Base-by-base conservation (phyloP, 2,329 filamentous ascomycete genomes). In the Fusarium sp. region DNA sequence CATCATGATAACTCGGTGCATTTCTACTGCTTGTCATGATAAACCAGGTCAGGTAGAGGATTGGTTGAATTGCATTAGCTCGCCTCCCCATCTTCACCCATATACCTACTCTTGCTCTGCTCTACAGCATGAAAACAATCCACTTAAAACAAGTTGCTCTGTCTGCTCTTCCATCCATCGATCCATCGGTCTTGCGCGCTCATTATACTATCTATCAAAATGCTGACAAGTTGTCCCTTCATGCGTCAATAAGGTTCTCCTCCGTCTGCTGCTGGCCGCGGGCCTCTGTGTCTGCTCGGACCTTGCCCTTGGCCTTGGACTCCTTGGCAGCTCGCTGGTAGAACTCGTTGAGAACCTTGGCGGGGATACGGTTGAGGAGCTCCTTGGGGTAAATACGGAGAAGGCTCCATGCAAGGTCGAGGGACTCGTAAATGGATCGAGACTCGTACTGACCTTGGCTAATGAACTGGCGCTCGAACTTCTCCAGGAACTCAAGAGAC, bases 351-450 rank as follows among this genome's bases (percentile, higher is more conserved):
- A 96, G 87, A 45, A 94, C 80, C 85, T 94, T 94, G 84, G 90
- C 89, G 64, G 93, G 93, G 78, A 96, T 94, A 83, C 97, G 93
- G 86, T 99, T 99, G 76, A 99, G 92, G 75, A 98, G 85, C 77
- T 99, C 96, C 89, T 97, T 98, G 82, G 95, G 95, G 87, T 95
- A 99, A 81, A 99, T 97, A 73, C 96, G 91, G 74, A 99, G 90
- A 81, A 99, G 84, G 78, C 94, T 95, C 96, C 96, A 99, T 44
- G 96, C 97, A 76, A 97, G 89, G 77, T 99, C 97, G 68, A 99
- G 88, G 47, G 94, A 97, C 82, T 99, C 96, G 82, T 89, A 94
- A 78, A 99, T 97, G 70, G 87, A 91, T 76, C 96, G 92, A 72
- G 92, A 91, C 83, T 99, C 96, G 83, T 99, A 99, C 20, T 94